Conservation (phyloP, 805 yeast genomes). For the Yamadazyma nakazawae region DNA sequence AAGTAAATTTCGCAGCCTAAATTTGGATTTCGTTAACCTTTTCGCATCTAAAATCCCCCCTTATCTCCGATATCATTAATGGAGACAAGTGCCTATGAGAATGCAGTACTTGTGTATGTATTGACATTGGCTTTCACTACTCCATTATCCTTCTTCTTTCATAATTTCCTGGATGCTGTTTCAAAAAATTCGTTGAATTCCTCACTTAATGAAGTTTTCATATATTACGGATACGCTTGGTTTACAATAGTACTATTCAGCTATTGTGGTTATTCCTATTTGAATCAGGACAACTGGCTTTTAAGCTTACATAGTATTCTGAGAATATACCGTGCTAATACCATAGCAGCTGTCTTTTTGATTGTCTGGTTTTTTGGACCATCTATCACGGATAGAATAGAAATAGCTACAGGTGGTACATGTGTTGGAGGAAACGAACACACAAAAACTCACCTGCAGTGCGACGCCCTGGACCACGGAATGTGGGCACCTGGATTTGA, state of each 20-base stretch:
- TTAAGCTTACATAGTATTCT: neutral
- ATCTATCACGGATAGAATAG: constrained; percentile 5
- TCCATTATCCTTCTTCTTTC: neutral
- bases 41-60: neutral
- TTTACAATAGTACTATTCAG: neutral
- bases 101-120: neutral
- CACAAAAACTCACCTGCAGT: neutral
- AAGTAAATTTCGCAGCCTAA: neutral
- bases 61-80: neutral
- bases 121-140: constrained; percentile 1
- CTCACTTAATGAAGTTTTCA: neutral
- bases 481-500: constrained; percentile 4
- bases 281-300: neutral
- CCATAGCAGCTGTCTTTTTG: neutral
- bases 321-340: neutral
- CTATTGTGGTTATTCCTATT: neutral
- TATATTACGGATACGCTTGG: constrained; percentile 4
- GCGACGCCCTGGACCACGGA: neutral
- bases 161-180: neutral
- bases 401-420: constrained; percentile 1
- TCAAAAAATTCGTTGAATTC: neutral
- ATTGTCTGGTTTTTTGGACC: constrained; percentile 8
- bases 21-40: neutral
- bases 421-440: neutral
- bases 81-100: neutral